Percentiles rank a stretch among this genome's conserved stretches.
phyloP scores from a whole-genome alignment of 2,329 filamentous ascomycete species.

The Dactylellina haptotyla region DNA sequence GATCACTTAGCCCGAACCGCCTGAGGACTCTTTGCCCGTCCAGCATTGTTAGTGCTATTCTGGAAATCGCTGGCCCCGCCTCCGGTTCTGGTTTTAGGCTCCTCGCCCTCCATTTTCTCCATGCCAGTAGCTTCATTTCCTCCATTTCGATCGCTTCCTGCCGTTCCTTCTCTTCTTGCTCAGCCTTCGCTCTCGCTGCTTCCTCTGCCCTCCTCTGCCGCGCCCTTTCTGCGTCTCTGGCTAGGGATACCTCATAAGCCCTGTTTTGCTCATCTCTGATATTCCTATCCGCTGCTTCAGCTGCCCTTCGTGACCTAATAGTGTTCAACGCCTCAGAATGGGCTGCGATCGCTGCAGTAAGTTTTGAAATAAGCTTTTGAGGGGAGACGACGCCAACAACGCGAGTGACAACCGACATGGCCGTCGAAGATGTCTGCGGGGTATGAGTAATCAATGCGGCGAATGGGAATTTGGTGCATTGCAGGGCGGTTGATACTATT shows the following conservation, averaged over 20 bases:
- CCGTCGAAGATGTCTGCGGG: slow-evolving; percentile 69
- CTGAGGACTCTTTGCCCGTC: slow-evolving; percentile 80
- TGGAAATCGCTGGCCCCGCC: slow-evolving; percentile 67
- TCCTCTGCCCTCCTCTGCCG: slow-evolving; percentile 74
- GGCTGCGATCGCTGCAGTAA: slow-evolving; percentile 77
- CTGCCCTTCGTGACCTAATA: slow-evolving; percentile 78
- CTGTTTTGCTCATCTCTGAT: slow-evolving; percentile 89
- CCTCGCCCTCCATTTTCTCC: slow-evolving; percentile 81
- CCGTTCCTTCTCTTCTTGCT: slow-evolving; percentile 66
- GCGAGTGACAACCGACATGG: slow-evolving; percentile 89
- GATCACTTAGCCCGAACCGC: slow-evolving; percentile 74
- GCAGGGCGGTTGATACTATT: slow-evolving; percentile 79
- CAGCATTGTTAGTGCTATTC: slow-evolving; percentile 70
- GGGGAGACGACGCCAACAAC: slow-evolving; percentile 77
- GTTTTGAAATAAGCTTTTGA: slow-evolving; percentile 76
- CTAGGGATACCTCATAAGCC: slow-evolving; percentile 91
- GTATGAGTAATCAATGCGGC: slow-evolving; percentile 86
- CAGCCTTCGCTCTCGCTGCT: slow-evolving; percentile 72
- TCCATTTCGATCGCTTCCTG: slow-evolving; percentile 66
- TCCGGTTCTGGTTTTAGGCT: slow-evolving; percentile 75
- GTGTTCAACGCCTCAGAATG: slow-evolving; percentile 79
- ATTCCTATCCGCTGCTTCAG: slow-evolving; percentile 81
- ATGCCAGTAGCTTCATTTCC: slow-evolving; percentile 66
- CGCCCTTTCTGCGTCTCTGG: slow-evolving; percentile 85
- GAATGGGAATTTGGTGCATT: slow-evolving; percentile 92